phyloP scores from a whole-genome alignment of 495 filamentous ascomycete genomes.

The Penicillium robsamsonii region DNA sequence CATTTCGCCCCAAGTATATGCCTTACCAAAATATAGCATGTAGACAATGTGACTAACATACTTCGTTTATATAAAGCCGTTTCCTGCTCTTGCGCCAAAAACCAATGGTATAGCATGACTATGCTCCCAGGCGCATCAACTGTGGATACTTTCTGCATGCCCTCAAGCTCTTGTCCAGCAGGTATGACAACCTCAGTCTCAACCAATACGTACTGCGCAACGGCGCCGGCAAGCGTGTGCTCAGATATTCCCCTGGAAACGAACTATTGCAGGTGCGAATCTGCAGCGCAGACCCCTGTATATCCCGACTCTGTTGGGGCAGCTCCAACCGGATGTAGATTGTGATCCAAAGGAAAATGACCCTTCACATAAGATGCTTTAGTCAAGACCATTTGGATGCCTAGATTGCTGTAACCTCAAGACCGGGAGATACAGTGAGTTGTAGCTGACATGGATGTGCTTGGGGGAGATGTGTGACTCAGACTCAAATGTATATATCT shows the following conservation, averaged over 20 bases:
- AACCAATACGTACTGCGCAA: slow-evolving; percentile 8
- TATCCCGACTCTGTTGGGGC: slow-evolving; percentile 20
- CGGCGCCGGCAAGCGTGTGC: background rate
- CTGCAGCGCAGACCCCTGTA: slow-evolving; percentile 2
- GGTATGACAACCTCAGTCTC: slow-evolving; percentile 4
- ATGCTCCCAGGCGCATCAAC: slow-evolving; percentile 5
- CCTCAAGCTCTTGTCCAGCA: slow-evolving; percentile 18
- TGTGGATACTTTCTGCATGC: slow-evolving; percentile 30
- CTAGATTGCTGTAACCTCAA: background rate
- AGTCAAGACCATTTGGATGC: background rate
- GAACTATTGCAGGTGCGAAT: background rate
- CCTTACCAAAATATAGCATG: background rate
- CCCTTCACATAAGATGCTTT: background rate
- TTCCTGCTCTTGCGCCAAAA: slow-evolving; percentile 21
- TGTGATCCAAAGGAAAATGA: background rate
- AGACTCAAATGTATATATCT: background rate
- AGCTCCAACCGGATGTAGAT: slow-evolving; percentile 21
- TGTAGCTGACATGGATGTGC: too few species aligned
- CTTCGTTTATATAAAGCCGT: slow-evolving; percentile 12
- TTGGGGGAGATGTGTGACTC: background rate
- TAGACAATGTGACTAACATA: background rate
- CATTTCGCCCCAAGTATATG: background rate
- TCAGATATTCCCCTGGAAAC: slow-evolving; percentile 5
- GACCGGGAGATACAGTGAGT: background rate
- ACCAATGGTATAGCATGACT: slow-evolving; percentile 29